phyloP scores from a whole-genome alignment of 805 yeast genomes.

The Wickerhamomyces bovis region DNA sequence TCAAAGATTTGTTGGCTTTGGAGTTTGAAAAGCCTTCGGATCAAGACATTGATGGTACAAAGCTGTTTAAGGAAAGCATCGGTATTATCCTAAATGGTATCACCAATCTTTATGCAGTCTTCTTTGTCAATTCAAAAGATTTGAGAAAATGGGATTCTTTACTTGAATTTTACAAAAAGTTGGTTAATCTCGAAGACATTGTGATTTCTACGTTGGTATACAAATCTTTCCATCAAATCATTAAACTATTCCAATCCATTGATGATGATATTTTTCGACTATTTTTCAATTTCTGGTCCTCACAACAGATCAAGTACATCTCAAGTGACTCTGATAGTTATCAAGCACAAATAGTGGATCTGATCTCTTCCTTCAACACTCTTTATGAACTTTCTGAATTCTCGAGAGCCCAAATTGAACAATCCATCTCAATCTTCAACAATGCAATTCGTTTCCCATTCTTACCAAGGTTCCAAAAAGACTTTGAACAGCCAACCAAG shows the following conservation, averaged over 20 bases:
- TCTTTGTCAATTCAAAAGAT: conserved; percentile 33
- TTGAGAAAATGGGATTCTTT: conserved; percentile 50
- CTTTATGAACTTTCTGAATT: conserved; percentile 33
- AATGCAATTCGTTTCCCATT: conserved; percentile 70
- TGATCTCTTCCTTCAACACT: conserved; percentile 46
- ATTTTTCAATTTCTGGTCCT: conserved; percentile 47
- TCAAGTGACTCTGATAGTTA: conserved; percentile 34
- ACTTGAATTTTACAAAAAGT: conserved; percentile 39
- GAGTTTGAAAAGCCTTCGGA: conserved; percentile 13
- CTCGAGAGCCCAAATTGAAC: conserved; percentile 34
- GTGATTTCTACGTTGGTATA: conserved; percentile 53
- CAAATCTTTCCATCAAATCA: conserved; percentile 42
- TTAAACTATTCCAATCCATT: conserved; percentile 29
- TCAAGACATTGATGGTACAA: conserved; percentile 23
- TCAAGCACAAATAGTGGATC: conserved; percentile 55
- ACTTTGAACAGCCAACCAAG: conserved; percentile 49
- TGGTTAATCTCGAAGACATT: conserved; percentile 39
- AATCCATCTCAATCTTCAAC: conserved; percentile 52
- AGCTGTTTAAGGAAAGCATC: conserved; percentile 57
- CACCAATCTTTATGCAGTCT: conserved; percentile 52
- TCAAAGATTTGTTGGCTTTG: conserved; percentile 42
- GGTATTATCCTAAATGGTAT: conserved; percentile 60
- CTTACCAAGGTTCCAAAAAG: conserved; percentile 51
- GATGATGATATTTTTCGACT: conserved; percentile 31
- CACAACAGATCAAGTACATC: conserved; percentile 38